These are phyloP conservation scores for Trebouxia gelatinosa DNA, from an alignment of 163 green algal genomes.

Conservation along the genomic window DNA sequence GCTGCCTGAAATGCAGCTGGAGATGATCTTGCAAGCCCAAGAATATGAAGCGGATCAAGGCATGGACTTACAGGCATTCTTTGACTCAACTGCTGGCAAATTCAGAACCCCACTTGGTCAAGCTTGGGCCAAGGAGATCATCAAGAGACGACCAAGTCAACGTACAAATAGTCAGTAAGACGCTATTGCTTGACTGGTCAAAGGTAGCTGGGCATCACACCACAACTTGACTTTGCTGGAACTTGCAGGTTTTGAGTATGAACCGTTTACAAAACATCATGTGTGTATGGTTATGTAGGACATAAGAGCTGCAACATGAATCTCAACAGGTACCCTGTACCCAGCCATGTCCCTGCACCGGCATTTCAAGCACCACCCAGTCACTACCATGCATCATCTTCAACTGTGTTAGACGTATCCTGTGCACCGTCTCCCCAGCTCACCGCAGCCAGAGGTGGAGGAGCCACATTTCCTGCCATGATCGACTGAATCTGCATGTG, in stretches of 20 bases:
- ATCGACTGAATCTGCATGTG: constrained; percentile 28
- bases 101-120: constrained; percentile 66
- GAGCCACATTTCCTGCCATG: not conserved
- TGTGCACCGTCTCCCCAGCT: not conserved
- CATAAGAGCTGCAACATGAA: not conserved
- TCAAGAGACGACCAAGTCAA: constrained; percentile 22
- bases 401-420: not conserved
- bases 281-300: not conserved
- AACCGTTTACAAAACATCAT: not conserved
- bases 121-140: constrained; percentile 57
- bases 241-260: not conserved
- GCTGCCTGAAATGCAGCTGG: constrained; percentile 53
- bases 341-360: no score
- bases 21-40: constrained; percentile 90
- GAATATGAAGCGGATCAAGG: constrained; percentile 76
- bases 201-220: not conserved
- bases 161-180: not conserved
- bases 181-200: not conserved
- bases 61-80: constrained; percentile 83
- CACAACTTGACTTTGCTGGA: not conserved
- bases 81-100: constrained; percentile 74
- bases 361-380: no score
- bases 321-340: not conserved
- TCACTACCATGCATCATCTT: constrained; percentile 1
- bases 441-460: not conserved